These are phyloP conservation scores for Aspergillus sclerotialis DNA, from an alignment of 2,329 filamentous ascomycete species.

Conservation along the genomic window DNA sequence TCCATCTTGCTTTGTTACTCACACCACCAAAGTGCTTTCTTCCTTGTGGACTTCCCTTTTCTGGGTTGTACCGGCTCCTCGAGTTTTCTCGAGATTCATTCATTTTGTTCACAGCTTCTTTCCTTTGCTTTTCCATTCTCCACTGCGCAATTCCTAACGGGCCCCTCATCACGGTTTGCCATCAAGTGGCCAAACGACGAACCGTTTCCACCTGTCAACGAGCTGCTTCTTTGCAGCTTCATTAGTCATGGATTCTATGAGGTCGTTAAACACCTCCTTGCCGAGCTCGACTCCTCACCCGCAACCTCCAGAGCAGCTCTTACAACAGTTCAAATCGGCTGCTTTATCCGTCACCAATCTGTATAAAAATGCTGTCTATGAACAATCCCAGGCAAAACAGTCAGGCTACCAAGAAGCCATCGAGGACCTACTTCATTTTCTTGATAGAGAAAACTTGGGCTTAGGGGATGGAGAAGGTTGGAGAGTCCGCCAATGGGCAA, in stretches of 20 bases:
- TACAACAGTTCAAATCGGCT: conserved; percentile 85
- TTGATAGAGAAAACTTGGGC: conserved; percentile 76
- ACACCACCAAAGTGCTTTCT: conserved; percentile 4
- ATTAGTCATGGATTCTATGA: conserved; percentile 55
- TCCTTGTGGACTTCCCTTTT: conserved; percentile 9
- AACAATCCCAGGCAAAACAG: conserved; percentile 65
- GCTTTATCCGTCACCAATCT: conserved; percentile 92
- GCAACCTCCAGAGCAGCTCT: conserved; percentile 51
- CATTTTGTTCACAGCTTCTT: conserved; percentile 2
- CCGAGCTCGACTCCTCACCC: conserved; percentile 46
- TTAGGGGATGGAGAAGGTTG: conserved; percentile 71
- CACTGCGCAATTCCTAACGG: conserved; percentile 1
- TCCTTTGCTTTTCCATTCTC: conserved; percentile 4
- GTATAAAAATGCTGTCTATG: conserved; percentile 81
- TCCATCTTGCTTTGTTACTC: conserved; percentile 3
- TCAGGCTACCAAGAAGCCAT: conserved; percentile 92
- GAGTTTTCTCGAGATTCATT: not conserved
- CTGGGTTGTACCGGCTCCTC: not conserved
- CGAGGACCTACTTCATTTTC: conserved; percentile 76
- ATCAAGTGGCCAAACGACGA: conserved; percentile 1
- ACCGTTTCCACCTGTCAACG: conserved; percentile 3
- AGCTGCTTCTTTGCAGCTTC: conserved; percentile 7
- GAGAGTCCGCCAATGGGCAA: conserved; percentile 56
- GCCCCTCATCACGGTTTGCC: conserved; percentile 1
- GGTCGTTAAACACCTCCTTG: conserved; percentile 55